phyloP scores from a whole-genome alignment of 2,329 filamentous ascomycete genomes.

The Talaromyces islandicus region DNA sequence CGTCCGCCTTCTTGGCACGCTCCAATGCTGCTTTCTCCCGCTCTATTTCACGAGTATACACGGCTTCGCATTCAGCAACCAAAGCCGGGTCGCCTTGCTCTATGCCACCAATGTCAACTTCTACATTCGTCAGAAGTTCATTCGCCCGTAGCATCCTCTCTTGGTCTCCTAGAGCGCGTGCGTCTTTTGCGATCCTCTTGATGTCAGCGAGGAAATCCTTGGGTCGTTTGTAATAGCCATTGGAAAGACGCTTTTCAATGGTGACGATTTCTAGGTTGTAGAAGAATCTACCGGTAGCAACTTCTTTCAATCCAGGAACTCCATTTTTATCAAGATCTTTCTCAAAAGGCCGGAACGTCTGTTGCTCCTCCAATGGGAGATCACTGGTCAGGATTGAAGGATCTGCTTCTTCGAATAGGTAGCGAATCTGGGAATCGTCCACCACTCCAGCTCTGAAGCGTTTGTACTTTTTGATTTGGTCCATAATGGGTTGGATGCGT shows the following conservation, averaged over 20 bases:
- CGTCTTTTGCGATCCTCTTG: conserved; percentile 75
- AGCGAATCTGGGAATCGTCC: conserved; percentile 65
- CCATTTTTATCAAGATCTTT: conserved; percentile 74
- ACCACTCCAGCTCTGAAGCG: conserved; percentile 80
- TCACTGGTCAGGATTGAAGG: conserved; percentile 60
- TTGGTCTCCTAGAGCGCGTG: conserved; percentile 73
- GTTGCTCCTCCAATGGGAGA: conserved; percentile 51
- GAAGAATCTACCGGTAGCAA: conserved; percentile 73
- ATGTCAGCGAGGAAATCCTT: conserved; percentile 88
- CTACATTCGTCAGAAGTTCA: conserved; percentile 86
- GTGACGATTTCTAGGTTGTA: conserved; percentile 91
- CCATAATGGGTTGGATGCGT: conserved; percentile 88
- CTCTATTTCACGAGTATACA: conserved; percentile 68
- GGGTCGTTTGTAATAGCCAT: conserved; percentile 89
- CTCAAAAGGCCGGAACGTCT: conserved; percentile 67
- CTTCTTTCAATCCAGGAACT: conserved; percentile 68
- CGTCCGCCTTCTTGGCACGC: conserved; percentile 39
- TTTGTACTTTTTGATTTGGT: conserved; percentile 90
- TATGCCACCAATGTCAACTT: conserved; percentile 81
- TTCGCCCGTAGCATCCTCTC: conserved; percentile 81
- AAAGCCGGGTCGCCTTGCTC: conserved; percentile 59
- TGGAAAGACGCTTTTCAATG: conserved; percentile 93
- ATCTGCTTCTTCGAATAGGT: conserved; percentile 78
- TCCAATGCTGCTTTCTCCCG: conserved; percentile 61
- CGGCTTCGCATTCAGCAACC: conserved; percentile 69